Evolutionary conservation across 208 protist species (phyloP).

Genomic region (Trypanosoma platydactyli): DNA sequence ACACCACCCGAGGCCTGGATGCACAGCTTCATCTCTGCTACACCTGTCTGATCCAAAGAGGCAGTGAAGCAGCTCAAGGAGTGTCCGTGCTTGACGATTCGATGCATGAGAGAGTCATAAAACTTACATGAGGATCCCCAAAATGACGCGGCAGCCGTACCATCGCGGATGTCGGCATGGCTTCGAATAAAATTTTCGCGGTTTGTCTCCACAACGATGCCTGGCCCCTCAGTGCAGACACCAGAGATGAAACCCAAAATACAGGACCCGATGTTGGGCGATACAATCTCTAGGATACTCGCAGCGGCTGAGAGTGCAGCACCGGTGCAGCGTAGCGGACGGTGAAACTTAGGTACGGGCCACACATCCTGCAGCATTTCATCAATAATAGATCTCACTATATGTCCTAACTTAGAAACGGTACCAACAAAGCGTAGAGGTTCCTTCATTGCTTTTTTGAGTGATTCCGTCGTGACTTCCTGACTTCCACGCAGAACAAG

Average conservation of each 20-base stretch:
- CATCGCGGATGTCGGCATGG: slow-evolving; percentile 96
- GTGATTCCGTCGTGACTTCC: slow-evolving; percentile 58
- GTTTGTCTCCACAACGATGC: slow-evolving; percentile 90
- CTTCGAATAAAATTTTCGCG: slow-evolving; percentile 95
- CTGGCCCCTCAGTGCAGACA: slow-evolving; percentile 94
- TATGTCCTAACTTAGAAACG: slow-evolving; percentile 51
- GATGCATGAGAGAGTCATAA: slow-evolving; percentile 95
- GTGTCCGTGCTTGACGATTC: slow-evolving; percentile 94
- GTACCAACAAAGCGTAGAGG: slow-evolving; percentile 81
- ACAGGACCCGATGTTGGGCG: slow-evolving; percentile 90
- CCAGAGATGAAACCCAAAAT: slow-evolving; percentile 97
- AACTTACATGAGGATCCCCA: slow-evolving; percentile 83
- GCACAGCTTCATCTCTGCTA: slow-evolving; percentile 96
- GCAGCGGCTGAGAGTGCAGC: slow-evolving; percentile 96
- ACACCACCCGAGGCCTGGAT: slow-evolving; percentile 93
- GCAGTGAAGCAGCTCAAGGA: slow-evolving; percentile 96
- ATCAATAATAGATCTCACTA: slow-evolving; percentile 92
- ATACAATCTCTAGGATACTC: slow-evolving; percentile 91
- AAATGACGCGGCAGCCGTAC: slow-evolving; percentile 66
- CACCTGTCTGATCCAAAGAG: slow-evolving; percentile 96
- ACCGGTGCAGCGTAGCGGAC: slow-evolving; percentile 96
- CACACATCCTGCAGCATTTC: slow-evolving; percentile 95
- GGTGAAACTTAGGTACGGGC: slow-evolving; percentile 90
- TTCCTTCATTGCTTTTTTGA: slow-evolving; percentile 51
- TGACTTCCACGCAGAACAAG: slow-evolving; percentile 78